Conservation (phyloP, 192 early-diverging fungal species). For the Rhizophagus prolifer region DNA sequence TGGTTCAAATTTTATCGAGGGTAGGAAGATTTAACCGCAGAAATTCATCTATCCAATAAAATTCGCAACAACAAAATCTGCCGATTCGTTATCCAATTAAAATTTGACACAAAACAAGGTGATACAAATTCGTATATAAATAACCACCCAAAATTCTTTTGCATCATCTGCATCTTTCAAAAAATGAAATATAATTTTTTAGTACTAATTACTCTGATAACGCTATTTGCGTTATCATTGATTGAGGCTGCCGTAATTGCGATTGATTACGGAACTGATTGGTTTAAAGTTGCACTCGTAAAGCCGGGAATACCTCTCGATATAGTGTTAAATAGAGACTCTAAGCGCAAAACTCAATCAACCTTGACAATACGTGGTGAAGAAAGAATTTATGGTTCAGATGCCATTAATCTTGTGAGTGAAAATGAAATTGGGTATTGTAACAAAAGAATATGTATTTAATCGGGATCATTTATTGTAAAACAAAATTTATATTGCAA, state of each 20-base stretch:
- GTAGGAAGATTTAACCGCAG: too few species aligned
- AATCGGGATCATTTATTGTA: background rate
- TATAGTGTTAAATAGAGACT: slow-evolving; percentile 93
- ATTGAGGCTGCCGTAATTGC: slow-evolving; percentile 78
- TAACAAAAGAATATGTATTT: background rate
- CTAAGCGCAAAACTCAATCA: slow-evolving; percentile 90
- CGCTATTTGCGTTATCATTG: background rate
- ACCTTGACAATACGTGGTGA: slow-evolving; percentile 77
- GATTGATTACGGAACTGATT: slow-evolving; percentile 96
- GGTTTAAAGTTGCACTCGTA: slow-evolving; percentile 94
- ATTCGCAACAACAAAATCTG: too few species aligned
- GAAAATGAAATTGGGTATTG: background rate
- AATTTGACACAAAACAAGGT: too few species aligned
- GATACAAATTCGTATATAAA: too few species aligned
- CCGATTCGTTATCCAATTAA: too few species aligned
- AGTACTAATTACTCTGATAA: background rate
- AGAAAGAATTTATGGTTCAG: slow-evolving; percentile 85
- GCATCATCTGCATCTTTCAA: background rate
- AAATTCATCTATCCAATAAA: too few species aligned
- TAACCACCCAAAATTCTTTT: too few species aligned
- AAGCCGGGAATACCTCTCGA: slow-evolving; percentile 89
- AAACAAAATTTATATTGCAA: background rate
- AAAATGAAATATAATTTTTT: background rate
- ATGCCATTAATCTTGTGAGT: slow-evolving; percentile 74
- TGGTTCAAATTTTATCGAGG: too few species aligned